phyloP scores from a whole-genome alignment of 805 yeast genomes.

The Metschnikowia bowlesiae region DNA sequence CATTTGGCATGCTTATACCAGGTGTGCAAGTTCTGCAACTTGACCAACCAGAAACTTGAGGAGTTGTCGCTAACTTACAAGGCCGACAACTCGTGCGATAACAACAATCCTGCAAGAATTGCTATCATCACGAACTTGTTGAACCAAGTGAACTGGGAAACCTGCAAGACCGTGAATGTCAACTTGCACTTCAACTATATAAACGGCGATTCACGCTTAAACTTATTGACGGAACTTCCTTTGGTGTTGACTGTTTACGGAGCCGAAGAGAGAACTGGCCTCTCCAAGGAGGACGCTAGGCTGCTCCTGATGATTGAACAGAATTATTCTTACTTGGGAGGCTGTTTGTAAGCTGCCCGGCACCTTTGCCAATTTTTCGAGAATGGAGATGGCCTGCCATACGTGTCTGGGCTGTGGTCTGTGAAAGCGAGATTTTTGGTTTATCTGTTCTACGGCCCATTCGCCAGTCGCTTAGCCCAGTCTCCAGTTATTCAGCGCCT shows the following conservation, averaged over 20 bases:
- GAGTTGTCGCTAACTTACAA: conserved; percentile 10
- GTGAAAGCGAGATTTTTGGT: too few relatives aligned
- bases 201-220: conserved; percentile 10
- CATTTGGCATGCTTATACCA: conserved; percentile 10
- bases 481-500: too few relatives aligned
- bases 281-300: neutral
- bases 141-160: conserved; percentile 13
- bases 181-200: conserved; percentile 11
- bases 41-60: conserved; percentile 5
- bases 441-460: too few relatives aligned
- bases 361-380: too few relatives aligned
- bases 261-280: neutral
- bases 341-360: conserved; percentile 1
- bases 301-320: conserved; percentile 8
- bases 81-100: conserved; percentile 9
- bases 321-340: conserved; percentile 11
- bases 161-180: conserved; percentile 7
- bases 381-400: too few relatives aligned
- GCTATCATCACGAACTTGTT: conserved; percentile 10
- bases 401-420: too few relatives aligned
- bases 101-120: conserved; percentile 12
- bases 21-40: conserved; percentile 2
- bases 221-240: conserved; percentile 14
- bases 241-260: conserved; percentile 9
- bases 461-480: too few relatives aligned